Evolutionary conservation across 1,139 yeast species (phyloP).

Genomic region (Saccharomycopsis phalli): DNA sequence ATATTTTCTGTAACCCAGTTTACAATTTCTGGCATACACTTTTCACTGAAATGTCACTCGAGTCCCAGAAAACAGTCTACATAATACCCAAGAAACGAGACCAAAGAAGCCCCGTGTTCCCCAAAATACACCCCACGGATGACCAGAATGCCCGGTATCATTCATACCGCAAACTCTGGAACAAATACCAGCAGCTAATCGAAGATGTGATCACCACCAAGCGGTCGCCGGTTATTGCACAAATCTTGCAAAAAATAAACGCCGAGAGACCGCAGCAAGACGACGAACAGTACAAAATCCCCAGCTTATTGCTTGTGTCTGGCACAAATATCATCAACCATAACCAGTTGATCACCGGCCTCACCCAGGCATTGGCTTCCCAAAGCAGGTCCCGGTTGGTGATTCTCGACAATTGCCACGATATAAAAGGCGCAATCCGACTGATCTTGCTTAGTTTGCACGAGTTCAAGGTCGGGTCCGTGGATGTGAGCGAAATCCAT

Average conservation of each 20-base stretch:
- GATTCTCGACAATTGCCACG: constrained; percentile 33
- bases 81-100: constrained; percentile 4
- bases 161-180: constrained; percentile 1
- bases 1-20: too few species aligned
- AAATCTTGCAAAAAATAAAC: constrained; percentile 29
- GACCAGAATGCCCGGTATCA: neutral
- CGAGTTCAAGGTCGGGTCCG: constrained; percentile 19
- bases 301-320: constrained; percentile 39
- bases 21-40: too few species aligned
- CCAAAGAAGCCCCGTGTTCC: neutral
- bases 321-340: constrained; percentile 55
- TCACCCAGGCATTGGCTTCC: constrained; percentile 27
- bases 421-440: constrained; percentile 34
- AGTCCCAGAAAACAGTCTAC: constrained; percentile 9
- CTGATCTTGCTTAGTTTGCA: constrained; percentile 28
- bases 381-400: constrained; percentile 28
- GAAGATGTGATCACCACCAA: constrained; percentile 33
- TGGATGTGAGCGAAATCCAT: constrained; percentile 21
- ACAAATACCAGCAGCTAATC: constrained; percentile 25
- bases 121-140: constrained; percentile 1
- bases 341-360: constrained; percentile 37
- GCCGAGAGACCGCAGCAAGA: constrained; percentile 12
- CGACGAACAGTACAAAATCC: constrained; percentile 2
- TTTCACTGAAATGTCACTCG: too few species aligned
- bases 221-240: constrained; percentile 33